phyloP scores from a whole-genome alignment of 495 filamentous ascomycete species.

The Penicillium macrosclerotiorum region DNA sequence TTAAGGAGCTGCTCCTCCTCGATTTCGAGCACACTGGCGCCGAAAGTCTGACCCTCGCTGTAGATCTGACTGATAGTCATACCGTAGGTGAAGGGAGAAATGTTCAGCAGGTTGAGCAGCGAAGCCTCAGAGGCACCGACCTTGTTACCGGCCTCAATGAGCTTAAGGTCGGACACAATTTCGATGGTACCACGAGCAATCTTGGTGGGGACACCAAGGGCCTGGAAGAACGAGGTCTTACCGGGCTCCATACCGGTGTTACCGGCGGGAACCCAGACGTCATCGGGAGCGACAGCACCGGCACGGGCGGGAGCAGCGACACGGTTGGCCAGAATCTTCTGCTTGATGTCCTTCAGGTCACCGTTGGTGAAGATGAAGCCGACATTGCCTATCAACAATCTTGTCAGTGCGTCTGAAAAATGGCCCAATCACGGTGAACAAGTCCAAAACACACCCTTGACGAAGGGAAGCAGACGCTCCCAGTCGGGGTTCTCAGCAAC shows the following conservation, averaged over 20 bases:
- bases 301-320: constrained; percentile 96
- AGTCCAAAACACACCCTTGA: constrained; percentile 60
- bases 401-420: constrained; percentile 1
- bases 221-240: constrained; percentile 99
- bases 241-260: constrained; percentile 99
- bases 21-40: constrained; percentile 82
- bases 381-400: constrained; percentile 67
- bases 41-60: constrained; percentile 91
- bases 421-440: neutral
- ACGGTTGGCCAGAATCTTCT: constrained; percentile 94
- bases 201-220: constrained; percentile 99
- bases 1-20: constrained; percentile 86
- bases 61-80: constrained; percentile 96
- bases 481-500: constrained; percentile 87
- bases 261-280: constrained; percentile 90
- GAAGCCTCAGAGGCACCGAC: constrained; percentile 98
- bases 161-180: constrained; percentile 97
- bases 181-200: constrained; percentile 99
- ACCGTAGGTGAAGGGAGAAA: constrained; percentile 99
- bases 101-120: constrained; percentile 99
- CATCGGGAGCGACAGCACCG: constrained; percentile 86
- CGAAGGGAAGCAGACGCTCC: constrained; percentile 92
- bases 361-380: constrained; percentile 99
- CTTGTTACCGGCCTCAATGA: constrained; percentile 87
- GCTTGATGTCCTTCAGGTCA: constrained; percentile 86